Conservation (phyloP, 352 stramenopile species). For the Phytophthora pini region DNA sequence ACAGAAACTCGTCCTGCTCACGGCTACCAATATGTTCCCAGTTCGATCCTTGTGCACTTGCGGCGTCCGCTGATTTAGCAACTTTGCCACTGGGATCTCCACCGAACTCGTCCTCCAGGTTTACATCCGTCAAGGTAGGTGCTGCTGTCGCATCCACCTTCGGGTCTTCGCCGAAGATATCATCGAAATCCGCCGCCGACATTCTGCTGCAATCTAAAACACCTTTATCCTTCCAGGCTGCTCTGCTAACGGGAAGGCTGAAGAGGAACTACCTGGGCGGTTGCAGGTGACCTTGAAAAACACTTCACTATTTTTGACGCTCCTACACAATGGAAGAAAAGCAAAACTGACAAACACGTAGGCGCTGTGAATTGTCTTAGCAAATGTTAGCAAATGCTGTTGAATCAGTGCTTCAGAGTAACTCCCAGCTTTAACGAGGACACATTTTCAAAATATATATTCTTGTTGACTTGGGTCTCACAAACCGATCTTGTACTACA, state of each 20-base stretch:
- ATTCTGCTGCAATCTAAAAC: slow-evolving; percentile 7
- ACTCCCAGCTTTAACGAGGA: neutral
- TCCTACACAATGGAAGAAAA: neutral
- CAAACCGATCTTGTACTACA: slow-evolving; percentile 28
- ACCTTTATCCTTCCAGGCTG: neutral
- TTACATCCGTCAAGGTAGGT: slow-evolving; percentile 46
- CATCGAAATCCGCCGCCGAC: slow-evolving; percentile 70
- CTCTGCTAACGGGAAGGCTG: slow-evolving; percentile 1
- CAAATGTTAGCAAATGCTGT: no score
- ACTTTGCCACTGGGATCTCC: slow-evolving; percentile 12
- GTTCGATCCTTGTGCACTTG: slow-evolving; percentile 20
- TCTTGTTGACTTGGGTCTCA: slow-evolving; percentile 22
- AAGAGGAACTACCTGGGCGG: slow-evolving; percentile 15
- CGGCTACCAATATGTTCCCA: slow-evolving; percentile 40
- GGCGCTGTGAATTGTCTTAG: no score
- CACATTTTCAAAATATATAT: slow-evolving; percentile 39
- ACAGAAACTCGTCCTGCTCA: slow-evolving; percentile 78
- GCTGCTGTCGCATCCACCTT: slow-evolving; percentile 66
- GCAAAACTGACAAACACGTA: slow-evolving; percentile 13
- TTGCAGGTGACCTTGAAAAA: slow-evolving; percentile 8
- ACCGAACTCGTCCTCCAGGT: slow-evolving; percentile 54
- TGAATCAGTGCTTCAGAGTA: no score
- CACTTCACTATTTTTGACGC: slow-evolving; percentile 26
- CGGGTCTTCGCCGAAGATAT: slow-evolving; percentile 83
- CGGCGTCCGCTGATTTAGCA: slow-evolving; percentile 13